Evolutionary conservation across 345 rosid species (phyloP).

Genomic region (Arabidopsis thaliana): TAIR10.1 NC_003070.9:27363501-27364000

Average conservation of each 20-base stretch:
- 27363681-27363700: conserved; percentile 34
- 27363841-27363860: conserved; percentile 7
- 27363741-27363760: conserved; percentile 22
- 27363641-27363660: conserved; percentile 34
- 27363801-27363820: not conserved
- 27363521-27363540: conserved; percentile 49
- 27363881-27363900: conserved; percentile 42
- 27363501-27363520: conserved; percentile 33
- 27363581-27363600: not conserved
- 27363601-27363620: conserved; percentile 33
- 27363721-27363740: conserved; percentile 20
- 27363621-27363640: conserved; percentile 43
- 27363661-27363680: conserved; percentile 28
- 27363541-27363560: conserved; percentile 39
- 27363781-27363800: not conserved
- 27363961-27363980: conserved; percentile 30
- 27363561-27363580: conserved; percentile 31
- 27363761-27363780: not conserved
- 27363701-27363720: conserved; percentile 33
- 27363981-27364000: conserved; percentile 40
- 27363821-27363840: not conserved
- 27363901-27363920: conserved; percentile 31
- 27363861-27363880: conserved; percentile 8
- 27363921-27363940: conserved; percentile 42
- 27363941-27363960: conserved; percentile 27